These are phyloP conservation scores for Protea cynaroides DNA, from an alignment of 164 flowering plant genomes.

Conservation along the genomic window DNA sequence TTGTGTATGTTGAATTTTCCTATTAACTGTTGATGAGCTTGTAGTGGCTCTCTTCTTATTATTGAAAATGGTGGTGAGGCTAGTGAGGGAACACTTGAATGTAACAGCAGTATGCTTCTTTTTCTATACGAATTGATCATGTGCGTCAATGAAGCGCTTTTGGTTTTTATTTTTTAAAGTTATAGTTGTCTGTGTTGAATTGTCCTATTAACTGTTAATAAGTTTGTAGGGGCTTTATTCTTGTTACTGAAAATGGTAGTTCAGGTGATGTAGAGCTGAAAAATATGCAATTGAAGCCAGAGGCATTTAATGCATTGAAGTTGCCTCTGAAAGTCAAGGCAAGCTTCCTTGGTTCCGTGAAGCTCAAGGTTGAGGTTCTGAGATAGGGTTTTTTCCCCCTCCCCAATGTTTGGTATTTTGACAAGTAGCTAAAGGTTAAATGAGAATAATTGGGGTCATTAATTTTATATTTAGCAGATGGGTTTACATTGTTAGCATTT, in stretches of 20 bases:
- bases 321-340: conserved; percentile 97
- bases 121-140: too few species aligned
- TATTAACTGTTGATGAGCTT: too few species aligned
- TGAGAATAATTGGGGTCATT: not conserved
- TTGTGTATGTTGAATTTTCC: too few species aligned
- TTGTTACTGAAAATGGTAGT: conserved; percentile 9
- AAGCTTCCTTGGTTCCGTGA: conserved; percentile 98
- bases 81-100: too few species aligned
- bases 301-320: conserved; percentile 94
- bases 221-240: not conserved
- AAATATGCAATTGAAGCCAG: conserved; percentile 98
- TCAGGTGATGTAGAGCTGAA: conserved; percentile 93
- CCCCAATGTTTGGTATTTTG: too few species aligned
- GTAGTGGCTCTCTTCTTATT: too few species aligned
- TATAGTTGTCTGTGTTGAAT: too few species aligned
- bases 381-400: too few species aligned
- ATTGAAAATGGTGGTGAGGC: too few species aligned
- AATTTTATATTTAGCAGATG: not conserved
- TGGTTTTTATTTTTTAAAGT: too few species aligned
- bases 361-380: conserved; percentile 61
- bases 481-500: not conserved
- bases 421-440: not conserved
- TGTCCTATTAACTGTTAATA: not conserved
- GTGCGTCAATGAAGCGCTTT: too few species aligned
- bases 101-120: too few species aligned